Percentiles rank a stretch among this genome's conserved stretches.
Conservation (phyloP, 2,329 filamentous ascomycete species). For the Chrysoporthe austroafricana region DNA sequence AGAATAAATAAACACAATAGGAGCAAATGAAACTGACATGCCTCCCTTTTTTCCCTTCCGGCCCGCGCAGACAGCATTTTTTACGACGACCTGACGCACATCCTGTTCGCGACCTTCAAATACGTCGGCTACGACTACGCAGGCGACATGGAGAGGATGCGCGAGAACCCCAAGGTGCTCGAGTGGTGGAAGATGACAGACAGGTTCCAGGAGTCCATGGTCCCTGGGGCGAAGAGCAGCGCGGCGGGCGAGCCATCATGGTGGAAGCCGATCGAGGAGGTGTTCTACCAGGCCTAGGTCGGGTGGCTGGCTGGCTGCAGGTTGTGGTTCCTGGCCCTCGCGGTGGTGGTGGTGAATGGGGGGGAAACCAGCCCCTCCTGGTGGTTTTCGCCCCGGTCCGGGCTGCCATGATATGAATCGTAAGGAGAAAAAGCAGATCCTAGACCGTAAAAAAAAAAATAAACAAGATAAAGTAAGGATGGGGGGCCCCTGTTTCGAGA, state of each 20-base stretch:
- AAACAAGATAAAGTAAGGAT: too few relatives aligned
- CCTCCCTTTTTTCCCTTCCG: neutral
- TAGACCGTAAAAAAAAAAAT: too few relatives aligned
- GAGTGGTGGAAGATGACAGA: conserved; percentile 87
- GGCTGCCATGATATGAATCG: too few relatives aligned
- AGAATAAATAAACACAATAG: too few relatives aligned
- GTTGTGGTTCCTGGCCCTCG: too few relatives aligned
- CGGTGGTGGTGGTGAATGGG: too few relatives aligned
- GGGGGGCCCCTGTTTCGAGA: too few relatives aligned
- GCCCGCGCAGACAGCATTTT: conserved; percentile 68
- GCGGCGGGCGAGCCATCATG: conserved; percentile 64
- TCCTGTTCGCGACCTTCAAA: conserved; percentile 77
- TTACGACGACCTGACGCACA: conserved; percentile 64
- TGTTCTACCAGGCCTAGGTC: conserved; percentile 61
- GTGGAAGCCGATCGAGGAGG: conserved; percentile 73
- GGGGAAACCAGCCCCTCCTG: too few relatives aligned
- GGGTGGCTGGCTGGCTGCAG: too few relatives aligned
- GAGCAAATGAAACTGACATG: too few relatives aligned
- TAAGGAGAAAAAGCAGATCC: too few relatives aligned
- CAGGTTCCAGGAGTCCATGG: conserved; percentile 69
- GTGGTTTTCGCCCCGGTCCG: too few relatives aligned
- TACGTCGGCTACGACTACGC: conserved; percentile 76
- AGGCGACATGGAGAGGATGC: conserved; percentile 77
- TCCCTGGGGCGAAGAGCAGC: conserved; percentile 62
- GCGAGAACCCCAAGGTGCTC: conserved; percentile 70